A percentile compares a stretch with the other conserved stretches of the same genome.
phyloP scores from a whole-genome alignment of 2,329 filamentous ascomycete genomes.

The Fusarium sacchari region DNA sequence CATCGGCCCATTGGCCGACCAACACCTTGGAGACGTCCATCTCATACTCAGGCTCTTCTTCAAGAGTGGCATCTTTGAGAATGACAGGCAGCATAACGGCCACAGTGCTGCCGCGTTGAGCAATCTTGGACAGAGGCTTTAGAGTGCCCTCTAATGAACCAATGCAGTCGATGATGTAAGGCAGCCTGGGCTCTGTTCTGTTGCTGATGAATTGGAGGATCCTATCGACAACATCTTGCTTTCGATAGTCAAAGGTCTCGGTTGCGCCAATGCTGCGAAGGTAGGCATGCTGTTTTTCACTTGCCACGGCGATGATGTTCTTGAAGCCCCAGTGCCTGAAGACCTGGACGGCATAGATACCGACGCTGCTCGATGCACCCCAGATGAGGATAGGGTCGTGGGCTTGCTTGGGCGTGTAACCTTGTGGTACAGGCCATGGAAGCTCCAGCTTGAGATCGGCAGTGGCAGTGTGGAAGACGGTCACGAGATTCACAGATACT shows the following conservation, averaged over 20 bases:
- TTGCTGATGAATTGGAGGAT: slow-evolving; percentile 41
- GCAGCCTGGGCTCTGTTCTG: slow-evolving; percentile 46
- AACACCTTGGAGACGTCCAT: slow-evolving; percentile 60
- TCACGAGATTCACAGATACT: slow-evolving; percentile 67
- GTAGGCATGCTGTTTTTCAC: slow-evolving; percentile 56
- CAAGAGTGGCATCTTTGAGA: slow-evolving; percentile 60
- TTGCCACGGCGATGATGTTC: slow-evolving; percentile 60
- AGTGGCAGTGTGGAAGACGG: slow-evolving; percentile 64
- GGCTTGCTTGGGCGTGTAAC: slow-evolving; percentile 50
- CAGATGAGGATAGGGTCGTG: slow-evolving; percentile 59
- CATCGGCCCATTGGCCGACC: slow-evolving; percentile 59
- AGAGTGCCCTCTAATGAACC: slow-evolving; percentile 60
- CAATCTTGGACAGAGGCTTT: slow-evolving; percentile 60
- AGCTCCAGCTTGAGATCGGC: slow-evolving; percentile 62
- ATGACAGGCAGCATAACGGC: slow-evolving; percentile 71
- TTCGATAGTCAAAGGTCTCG: slow-evolving; percentile 59
- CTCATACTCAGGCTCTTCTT: slow-evolving; percentile 60
- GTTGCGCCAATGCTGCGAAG: slow-evolving; percentile 57
- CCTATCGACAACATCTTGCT: slow-evolving; percentile 49
- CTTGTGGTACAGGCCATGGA: slow-evolving; percentile 64
- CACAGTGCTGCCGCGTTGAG: slow-evolving; percentile 59
- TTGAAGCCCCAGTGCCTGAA: slow-evolving; percentile 63
- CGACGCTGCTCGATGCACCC: slow-evolving; percentile 63
- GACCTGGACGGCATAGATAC: slow-evolving; percentile 61
- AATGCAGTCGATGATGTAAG: slow-evolving; percentile 66